A percentile compares a stretch with the other conserved stretches of the same genome.
Evolutionary conservation across 345 rosid species (phyloP).

Genomic region (Abelmoschus esculentus): DNA sequence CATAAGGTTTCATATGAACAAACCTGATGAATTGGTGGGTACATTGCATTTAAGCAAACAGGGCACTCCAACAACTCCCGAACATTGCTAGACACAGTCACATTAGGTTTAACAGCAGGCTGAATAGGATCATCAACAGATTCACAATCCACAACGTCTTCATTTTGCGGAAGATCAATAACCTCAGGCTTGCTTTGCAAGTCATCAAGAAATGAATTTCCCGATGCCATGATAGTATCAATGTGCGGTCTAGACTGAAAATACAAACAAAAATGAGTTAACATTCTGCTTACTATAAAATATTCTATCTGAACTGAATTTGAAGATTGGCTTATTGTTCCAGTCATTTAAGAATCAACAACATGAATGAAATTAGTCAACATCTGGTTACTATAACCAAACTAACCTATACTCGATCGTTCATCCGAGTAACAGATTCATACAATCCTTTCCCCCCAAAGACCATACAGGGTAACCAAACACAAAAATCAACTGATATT

Average conservation of each 20-base stretch:
- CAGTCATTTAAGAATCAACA: background rate
- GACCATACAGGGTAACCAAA: background rate
- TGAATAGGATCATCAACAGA: slow-evolving; percentile 46
- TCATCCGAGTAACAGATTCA: background rate
- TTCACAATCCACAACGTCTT: slow-evolving; percentile 48
- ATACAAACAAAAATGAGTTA: background rate
- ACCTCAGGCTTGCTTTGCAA: slow-evolving; percentile 56
- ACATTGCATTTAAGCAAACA: slow-evolving; percentile 80
- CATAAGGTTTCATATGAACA: background rate
- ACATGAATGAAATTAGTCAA: background rate
- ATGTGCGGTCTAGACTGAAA: slow-evolving; percentile 10
- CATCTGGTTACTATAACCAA: no score
- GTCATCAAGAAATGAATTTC: slow-evolving; percentile 47
- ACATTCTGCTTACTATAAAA: background rate
- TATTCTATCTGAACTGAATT: background rate
- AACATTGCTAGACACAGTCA: slow-evolving; percentile 60
- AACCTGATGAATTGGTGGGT: slow-evolving; percentile 90
- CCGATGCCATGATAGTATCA: slow-evolving; percentile 44
- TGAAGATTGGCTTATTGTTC: background rate
- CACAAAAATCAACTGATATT: background rate
- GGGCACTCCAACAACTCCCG: slow-evolving; percentile 80
- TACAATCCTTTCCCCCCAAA: background rate
- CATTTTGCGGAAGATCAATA: slow-evolving; percentile 54
- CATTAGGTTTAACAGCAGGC: slow-evolving; percentile 42
- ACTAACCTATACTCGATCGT: background rate